phyloP scores from a whole-genome alignment of 768 basidiomycete genomes.

The Austroboletus festivus region DNA sequence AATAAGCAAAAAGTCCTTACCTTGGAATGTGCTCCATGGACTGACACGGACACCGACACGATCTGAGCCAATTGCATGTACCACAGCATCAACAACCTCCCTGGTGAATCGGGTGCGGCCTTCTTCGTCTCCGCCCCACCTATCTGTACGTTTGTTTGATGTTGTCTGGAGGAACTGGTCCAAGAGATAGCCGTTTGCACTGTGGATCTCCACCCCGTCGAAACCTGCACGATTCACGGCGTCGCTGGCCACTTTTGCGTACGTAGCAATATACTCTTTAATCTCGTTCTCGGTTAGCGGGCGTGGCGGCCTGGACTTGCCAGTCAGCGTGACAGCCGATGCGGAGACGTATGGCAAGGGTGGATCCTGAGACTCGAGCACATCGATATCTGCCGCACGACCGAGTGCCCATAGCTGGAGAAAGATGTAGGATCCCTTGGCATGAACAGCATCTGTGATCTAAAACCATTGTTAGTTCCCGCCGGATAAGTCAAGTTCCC shows the following conservation, averaged over 20 bases:
- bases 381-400: slow-evolving; percentile 36
- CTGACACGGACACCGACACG: slow-evolving; percentile 55
- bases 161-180: slow-evolving; percentile 63
- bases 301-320: slow-evolving; percentile 15
- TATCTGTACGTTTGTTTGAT: slow-evolving; percentile 58
- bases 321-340: slow-evolving; percentile 27
- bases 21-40: slow-evolving; percentile 49
- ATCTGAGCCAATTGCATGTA: slow-evolving; percentile 49
- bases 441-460: slow-evolving; percentile 59
- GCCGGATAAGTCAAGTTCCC: too few species aligned
- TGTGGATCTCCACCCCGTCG: slow-evolving; percentile 46
- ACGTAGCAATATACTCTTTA: slow-evolving; percentile 27
- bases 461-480: too few species aligned
- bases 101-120: slow-evolving; percentile 55
- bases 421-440: slow-evolving; percentile 45
- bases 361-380: slow-evolving; percentile 33
- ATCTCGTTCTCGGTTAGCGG: slow-evolving; percentile 31
- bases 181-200: slow-evolving; percentile 43
- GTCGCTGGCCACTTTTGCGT: slow-evolving; percentile 32
- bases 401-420: slow-evolving; percentile 60
- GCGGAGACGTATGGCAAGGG: slow-evolving; percentile 33
- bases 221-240: slow-evolving; percentile 40
- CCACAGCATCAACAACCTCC: slow-evolving; percentile 52
- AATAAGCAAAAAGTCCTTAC: slow-evolving; percentile 20
- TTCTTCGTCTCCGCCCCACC: slow-evolving; percentile 67